Base-by-base conservation (phyloP, 2,329 filamentous ascomycete species). In the Byssoonygena ceratinophila region DNA sequence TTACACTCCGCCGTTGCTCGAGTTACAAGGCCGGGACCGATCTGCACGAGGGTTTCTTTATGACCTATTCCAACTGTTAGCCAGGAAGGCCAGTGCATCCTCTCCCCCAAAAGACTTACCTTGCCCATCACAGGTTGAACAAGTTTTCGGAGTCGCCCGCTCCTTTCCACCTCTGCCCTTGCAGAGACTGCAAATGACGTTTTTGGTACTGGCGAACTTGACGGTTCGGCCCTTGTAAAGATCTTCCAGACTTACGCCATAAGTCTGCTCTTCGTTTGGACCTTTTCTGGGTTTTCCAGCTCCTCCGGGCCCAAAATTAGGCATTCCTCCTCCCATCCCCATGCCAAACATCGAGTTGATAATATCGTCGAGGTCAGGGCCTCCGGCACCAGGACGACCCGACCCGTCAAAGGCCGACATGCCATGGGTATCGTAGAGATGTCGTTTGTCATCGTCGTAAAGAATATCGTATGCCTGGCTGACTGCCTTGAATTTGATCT, bases 161-260 rank as follows among this genome's bases (percentile, higher is more conserved):
- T 94, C 87, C 71, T 94, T 96, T 58, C 87, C 92, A 37, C 92
- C 92, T 44, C 78, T 81, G 41, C 92, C 92, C 66, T 90, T 91
- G 75, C 92, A 98, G 62, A 82, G 78, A 54, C 78, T 78, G 72
- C 92, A 98, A 56, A 95, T 76, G 56, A 96, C 80, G 65, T 95
- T 91, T 75, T 97, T 97, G 64, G 90, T 94, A 64, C 87, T 92
- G 7, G 88, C 83, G 68, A 98, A 96, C 72, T 94, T 92, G 65
- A 94, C 92, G 0, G 92, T 96, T 77, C 97, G 96, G 63, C 92
- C 92, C 73, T 94, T 96, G 78, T 97, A 98, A 29, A 98, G 77
- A 70, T 98, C 92, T 68, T 97, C 92, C 55, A 98, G 73, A 1
- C 82, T 85, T 54, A 97, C 87, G 66, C 89, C 83, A 71, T 98